A percentile compares a stretch with the other conserved stretches of the same genome.
Evolutionary conservation across 2,329 filamentous ascomycete species (phyloP).

Genomic region (Cordyceps javanica): DNA sequence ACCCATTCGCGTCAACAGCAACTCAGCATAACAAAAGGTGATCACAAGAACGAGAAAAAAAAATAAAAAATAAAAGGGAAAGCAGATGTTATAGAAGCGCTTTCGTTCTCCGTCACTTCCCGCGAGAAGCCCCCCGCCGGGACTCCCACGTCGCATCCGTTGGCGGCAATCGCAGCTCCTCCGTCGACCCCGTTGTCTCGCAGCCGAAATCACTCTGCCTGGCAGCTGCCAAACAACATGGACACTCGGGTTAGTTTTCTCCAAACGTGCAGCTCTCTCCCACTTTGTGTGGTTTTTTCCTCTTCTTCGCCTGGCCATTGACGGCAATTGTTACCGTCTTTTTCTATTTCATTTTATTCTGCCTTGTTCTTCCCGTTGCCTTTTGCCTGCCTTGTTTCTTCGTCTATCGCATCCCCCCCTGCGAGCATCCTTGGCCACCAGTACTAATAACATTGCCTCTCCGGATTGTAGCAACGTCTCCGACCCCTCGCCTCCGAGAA

Average conservation of each 20-base stretch:
- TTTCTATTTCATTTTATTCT: not conserved
- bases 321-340: slow-evolving; percentile 10
- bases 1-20: not conserved
- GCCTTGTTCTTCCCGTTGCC: slow-evolving; percentile 2
- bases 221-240: slow-evolving; percentile 22
- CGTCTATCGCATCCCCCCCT: not conserved
- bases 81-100: slow-evolving; percentile 2
- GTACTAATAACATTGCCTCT: slow-evolving; percentile 9
- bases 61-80: not conserved
- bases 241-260: slow-evolving; percentile 29
- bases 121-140: not conserved
- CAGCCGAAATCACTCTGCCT: slow-evolving; percentile 11
- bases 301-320: slow-evolving; percentile 4
- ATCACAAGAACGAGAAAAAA: not conserved
- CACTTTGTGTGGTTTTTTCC: not conserved
- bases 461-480: slow-evolving; percentile 27
- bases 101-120: not conserved
- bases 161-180: slow-evolving; percentile 1
- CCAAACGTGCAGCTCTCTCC: slow-evolving; percentile 5
- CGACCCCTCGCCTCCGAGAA: slow-evolving; percentile 45
- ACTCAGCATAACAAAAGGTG: not conserved
- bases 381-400: slow-evolving; percentile 4
- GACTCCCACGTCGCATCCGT: not conserved
- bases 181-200: slow-evolving; percentile 14
- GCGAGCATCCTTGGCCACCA: slow-evolving; percentile 12